Percentiles rank a stretch among this genome's conserved stretches.
These are phyloP conservation scores for Scalesia atractyloides DNA, from an alignment of 129 eudicot species.

Conservation along the genomic window DNA sequence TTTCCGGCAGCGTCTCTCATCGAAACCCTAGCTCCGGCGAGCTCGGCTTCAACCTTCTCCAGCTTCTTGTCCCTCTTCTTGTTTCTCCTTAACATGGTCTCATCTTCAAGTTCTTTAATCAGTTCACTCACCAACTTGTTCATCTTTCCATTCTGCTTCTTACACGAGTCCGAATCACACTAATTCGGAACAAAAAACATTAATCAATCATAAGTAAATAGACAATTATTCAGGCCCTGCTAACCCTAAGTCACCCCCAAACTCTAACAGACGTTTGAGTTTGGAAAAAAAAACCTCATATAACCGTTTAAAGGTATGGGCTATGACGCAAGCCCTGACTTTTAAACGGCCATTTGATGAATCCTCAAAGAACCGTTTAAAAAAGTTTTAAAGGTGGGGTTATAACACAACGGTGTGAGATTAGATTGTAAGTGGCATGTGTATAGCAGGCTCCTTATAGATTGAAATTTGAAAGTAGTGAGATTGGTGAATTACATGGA, in stretches of 20 bases:
- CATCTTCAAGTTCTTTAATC: conserved; percentile 45
- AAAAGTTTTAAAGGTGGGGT: too few species aligned
- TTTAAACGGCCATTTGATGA: too few species aligned
- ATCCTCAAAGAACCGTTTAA: too few species aligned
- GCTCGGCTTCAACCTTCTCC: conserved; percentile 54
- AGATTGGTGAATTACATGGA: conserved; percentile 40
- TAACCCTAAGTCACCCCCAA: too few species aligned
- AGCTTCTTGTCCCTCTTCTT: conserved; percentile 53
- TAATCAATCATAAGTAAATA: not conserved
- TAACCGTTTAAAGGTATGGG: too few species aligned
- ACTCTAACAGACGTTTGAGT: too few species aligned
- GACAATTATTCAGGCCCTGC: not conserved
- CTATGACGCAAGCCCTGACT: too few species aligned
- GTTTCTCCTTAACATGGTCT: conserved; percentile 37
- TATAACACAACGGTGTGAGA: too few species aligned
- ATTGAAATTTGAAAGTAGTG: not conserved
- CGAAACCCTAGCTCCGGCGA: conserved; percentile 65
- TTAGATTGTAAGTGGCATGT: too few species aligned
- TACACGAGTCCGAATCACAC: conserved; percentile 34
- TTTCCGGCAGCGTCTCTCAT: conserved; percentile 44
- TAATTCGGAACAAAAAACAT: not conserved
- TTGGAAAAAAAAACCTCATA: too few species aligned
- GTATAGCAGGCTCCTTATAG: too few species aligned
- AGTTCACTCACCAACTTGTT: conserved; percentile 53
- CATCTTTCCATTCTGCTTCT: conserved; percentile 63